Conservation (phyloP, 148 eudicot species). For the Euryodendron excelsum region DNA sequence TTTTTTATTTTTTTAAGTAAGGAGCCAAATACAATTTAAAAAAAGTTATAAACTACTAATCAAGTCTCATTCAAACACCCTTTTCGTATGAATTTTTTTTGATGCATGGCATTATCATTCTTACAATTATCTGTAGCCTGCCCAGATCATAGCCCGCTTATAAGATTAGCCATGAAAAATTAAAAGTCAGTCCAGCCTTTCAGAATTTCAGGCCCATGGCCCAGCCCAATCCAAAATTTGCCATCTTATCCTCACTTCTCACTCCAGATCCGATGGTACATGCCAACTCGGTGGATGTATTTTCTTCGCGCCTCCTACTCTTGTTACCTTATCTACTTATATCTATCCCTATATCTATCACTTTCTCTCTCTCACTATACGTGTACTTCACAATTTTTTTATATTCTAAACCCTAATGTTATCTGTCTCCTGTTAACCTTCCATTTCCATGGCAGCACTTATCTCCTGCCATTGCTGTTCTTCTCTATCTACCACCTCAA, state of each 20-base stretch:
- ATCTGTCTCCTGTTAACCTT: neutral
- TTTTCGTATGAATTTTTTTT: too few species aligned
- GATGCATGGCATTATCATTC: too few species aligned
- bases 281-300: conserved; percentile 20
- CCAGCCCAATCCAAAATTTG: neutral
- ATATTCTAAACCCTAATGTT: conserved; percentile 11
- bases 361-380: neutral
- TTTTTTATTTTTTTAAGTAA: too few species aligned
- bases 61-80: too few species aligned
- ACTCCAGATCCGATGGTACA: neutral
- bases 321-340: neutral
- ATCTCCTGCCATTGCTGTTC: conserved; percentile 40
- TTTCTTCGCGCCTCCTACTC: conserved; percentile 16
- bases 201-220: too few species aligned
- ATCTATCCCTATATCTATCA: conserved; percentile 2
- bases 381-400: neutral
- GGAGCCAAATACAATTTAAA: too few species aligned
- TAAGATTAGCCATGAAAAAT: too few species aligned
- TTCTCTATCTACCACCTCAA: conserved; percentile 33
- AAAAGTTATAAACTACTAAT: too few species aligned
- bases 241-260: conserved; percentile 7
- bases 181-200: too few species aligned
- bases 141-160: too few species aligned
- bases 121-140: too few species aligned
- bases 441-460: conserved; percentile 55